A percentile compares a stretch with the other conserved stretches of the same genome.
Evolutionary conservation across 176 grass and related monocot genomes (phyloP).

Genomic region (barley (Hordeum vulgare)): DNA sequence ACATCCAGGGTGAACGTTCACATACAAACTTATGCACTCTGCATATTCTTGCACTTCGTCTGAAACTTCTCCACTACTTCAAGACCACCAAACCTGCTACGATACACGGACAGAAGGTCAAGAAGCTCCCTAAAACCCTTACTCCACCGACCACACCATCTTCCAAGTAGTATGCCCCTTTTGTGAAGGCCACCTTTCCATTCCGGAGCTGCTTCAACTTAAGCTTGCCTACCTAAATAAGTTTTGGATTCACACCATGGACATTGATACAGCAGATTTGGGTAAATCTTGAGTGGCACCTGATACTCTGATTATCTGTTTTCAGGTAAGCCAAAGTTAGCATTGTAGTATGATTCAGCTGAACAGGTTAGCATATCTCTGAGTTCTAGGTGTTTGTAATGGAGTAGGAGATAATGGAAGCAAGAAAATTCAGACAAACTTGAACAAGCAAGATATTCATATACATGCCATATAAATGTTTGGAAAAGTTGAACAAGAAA

Average conservation of each 20-base stretch:
- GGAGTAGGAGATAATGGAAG: not conserved
- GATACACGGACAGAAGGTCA: conserved; percentile 61
- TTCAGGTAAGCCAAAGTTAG: no score
- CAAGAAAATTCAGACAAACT: not conserved
- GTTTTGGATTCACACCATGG: conserved; percentile 90
- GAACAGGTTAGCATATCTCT: not conserved
- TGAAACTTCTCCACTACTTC: no score
- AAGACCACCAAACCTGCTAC: conserved; percentile 53
- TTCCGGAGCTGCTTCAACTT: conserved; percentile 60
- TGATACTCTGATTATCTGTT: conserved; percentile 82
- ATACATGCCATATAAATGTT: not conserved
- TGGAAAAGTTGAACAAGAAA: not conserved
- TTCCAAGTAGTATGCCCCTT: no score
- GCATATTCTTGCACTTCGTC: no score
- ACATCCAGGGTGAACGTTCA: no score
- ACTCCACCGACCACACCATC: conserved; percentile 91
- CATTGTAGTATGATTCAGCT: not conserved
- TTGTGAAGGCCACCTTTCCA: no score
- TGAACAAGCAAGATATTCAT: not conserved
- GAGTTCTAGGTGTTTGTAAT: not conserved
- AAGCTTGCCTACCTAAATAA: conserved; percentile 77
- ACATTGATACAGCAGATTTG: conserved; percentile 84
- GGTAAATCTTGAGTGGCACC: conserved; percentile 81
- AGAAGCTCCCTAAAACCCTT: conserved; percentile 94
- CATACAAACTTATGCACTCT: no score